Percentiles rank a stretch among this genome's conserved stretches.
phyloP scores from a whole-genome alignment of 2,329 filamentous ascomycete species.

The Diplodia sapinea region DNA sequence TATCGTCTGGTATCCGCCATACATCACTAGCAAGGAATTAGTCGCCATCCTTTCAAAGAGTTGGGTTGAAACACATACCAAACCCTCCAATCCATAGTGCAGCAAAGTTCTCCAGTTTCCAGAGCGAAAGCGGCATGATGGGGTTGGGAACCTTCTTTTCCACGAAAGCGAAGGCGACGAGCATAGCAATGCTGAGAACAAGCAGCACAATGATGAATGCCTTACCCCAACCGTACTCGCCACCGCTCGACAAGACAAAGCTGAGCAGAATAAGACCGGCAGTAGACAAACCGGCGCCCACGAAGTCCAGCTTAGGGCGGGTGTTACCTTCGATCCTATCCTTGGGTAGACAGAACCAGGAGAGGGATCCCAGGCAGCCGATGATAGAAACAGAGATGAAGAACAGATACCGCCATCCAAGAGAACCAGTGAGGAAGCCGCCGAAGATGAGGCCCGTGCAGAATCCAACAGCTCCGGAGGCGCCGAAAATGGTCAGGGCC shows the following conservation, averaged over 20 bases:
- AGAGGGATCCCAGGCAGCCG: slow-evolving; percentile 22
- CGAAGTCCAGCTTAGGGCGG: slow-evolving; percentile 50
- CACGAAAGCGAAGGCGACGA: slow-evolving; percentile 48
- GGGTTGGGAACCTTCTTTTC: slow-evolving; percentile 54
- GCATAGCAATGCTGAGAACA: slow-evolving; percentile 47
- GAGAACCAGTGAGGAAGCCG: slow-evolving; percentile 28
- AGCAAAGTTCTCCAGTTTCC: slow-evolving; percentile 55
- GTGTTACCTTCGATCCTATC: slow-evolving; percentile 45
- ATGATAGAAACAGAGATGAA: slow-evolving; percentile 31
- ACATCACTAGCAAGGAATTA: slow-evolving; percentile 39
- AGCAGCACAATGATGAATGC: slow-evolving; percentile 54
- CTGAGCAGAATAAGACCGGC: slow-evolving; percentile 52
- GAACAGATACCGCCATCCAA: slow-evolving; percentile 33
- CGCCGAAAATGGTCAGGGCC: slow-evolving; percentile 49
- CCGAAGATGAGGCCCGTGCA: slow-evolving; percentile 37
- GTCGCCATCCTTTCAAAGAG: neutral
- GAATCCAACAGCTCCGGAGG: slow-evolving; percentile 50
- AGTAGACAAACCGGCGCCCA: slow-evolving; percentile 52
- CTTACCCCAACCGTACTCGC: slow-evolving; percentile 54
- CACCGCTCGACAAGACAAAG: slow-evolving; percentile 54
- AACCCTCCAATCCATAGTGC: slow-evolving; percentile 55
- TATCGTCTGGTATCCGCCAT: slow-evolving; percentile 52
- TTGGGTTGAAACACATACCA: slow-evolving; percentile 35
- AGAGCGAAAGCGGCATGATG: slow-evolving; percentile 54
- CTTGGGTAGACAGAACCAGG: slow-evolving; percentile 49